Evolutionary conservation across 805 yeast genomes (phyloP).

Genomic region (Scheffersomyces spartinae): DNA sequence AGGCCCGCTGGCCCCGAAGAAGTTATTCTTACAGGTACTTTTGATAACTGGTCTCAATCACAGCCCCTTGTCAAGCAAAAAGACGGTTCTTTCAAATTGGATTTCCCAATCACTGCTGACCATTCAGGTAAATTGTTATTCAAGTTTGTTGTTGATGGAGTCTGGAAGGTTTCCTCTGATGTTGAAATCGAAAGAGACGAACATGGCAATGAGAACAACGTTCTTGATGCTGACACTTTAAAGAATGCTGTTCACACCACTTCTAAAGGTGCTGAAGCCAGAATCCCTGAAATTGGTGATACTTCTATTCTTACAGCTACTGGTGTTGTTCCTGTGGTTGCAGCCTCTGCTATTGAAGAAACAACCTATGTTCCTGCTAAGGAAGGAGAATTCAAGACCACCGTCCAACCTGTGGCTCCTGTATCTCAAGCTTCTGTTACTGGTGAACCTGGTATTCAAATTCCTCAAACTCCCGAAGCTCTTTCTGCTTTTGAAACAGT

Average conservation of each 20-base stretch:
- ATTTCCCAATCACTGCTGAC: too few relatives aligned
- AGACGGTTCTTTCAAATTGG: constrained; percentile 48
- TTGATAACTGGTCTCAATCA: constrained; percentile 41
- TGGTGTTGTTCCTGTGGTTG: constrained; percentile 3
- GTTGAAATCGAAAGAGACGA: constrained; percentile 33
- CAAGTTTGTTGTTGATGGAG: constrained; percentile 63
- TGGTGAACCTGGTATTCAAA: constrained; percentile 66
- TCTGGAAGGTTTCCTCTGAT: constrained; percentile 37
- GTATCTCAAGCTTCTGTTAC: constrained; percentile 27
- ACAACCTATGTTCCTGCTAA: constrained; percentile 1
- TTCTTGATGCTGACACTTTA: constrained; percentile 27
- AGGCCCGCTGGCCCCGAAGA: constrained; percentile 37
- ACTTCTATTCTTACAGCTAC: too few relatives aligned
- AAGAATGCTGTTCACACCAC: constrained; percentile 10
- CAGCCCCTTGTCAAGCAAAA: constrained; percentile 48
- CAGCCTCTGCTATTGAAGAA: constrained; percentile 4
- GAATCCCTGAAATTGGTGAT: too few relatives aligned
- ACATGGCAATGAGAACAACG: constrained; percentile 42
- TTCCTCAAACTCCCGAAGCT: constrained; percentile 53
- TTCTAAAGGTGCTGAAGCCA: constrained; percentile 16
- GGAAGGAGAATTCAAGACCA: constrained; percentile 13
- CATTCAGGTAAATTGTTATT: constrained; percentile 30
- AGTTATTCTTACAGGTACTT: constrained; percentile 33
- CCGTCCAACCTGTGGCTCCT: constrained; percentile 22
- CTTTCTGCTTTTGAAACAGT: constrained; percentile 55